Conservation (phyloP, 164 flowering plant genomes). For the Liriodendron chinense region DNA sequence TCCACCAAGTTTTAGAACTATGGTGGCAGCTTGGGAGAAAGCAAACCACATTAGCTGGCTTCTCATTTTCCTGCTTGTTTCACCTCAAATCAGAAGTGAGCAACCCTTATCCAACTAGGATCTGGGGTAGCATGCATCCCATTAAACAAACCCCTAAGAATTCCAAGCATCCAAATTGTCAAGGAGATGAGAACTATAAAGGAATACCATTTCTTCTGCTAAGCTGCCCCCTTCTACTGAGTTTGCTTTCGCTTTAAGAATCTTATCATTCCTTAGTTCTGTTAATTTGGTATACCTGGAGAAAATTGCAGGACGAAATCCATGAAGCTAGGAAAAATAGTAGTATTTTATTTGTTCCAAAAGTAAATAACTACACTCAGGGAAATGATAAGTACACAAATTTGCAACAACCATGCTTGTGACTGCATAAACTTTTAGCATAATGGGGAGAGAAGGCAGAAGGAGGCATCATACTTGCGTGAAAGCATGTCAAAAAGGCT, state of each 20-base stretch:
- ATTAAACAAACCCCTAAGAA: too few species aligned
- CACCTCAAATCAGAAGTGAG: too few species aligned
- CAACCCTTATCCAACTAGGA: too few species aligned
- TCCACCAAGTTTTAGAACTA: too few species aligned
- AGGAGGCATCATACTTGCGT: constrained; percentile 67
- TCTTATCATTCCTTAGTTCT: constrained; percentile 52
- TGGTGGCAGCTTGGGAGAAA: too few species aligned
- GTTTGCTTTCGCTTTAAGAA: constrained; percentile 30
- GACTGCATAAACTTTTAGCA: neutral
- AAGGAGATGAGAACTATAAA: neutral
- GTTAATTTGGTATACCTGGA: constrained; percentile 72
- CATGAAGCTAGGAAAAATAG: neutral
- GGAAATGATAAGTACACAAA: neutral
- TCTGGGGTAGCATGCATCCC: too few species aligned
- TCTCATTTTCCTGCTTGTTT: too few species aligned
- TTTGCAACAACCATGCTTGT: neutral
- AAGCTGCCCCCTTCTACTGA: constrained; percentile 39
- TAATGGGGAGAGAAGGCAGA: neutral
- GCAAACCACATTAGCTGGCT: too few species aligned
- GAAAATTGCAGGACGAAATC: constrained; percentile 3
- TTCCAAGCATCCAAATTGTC: neutral
- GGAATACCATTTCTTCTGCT: constrained; percentile 60
- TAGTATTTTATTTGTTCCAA: too few species aligned
- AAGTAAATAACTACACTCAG: neutral
- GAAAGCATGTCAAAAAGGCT: constrained; percentile 97